phyloP scores from a whole-genome alignment of 2,329 filamentous ascomycete species.

The Endothia cerciana region DNA sequence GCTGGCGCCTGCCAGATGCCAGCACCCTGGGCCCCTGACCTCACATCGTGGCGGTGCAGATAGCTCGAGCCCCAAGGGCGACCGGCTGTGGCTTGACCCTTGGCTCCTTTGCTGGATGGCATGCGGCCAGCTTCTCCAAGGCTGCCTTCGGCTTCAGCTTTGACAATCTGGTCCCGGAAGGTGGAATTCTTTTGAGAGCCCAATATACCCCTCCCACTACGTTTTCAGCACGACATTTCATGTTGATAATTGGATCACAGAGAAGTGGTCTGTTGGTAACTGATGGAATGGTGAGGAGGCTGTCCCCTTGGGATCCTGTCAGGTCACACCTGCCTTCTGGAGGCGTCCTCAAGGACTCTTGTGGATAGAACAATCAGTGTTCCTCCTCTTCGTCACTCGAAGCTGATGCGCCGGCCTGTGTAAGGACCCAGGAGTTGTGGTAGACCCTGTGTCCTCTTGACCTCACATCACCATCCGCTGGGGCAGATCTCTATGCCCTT shows the following conservation, averaged over 20 bases:
- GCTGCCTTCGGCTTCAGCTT: too few species aligned
- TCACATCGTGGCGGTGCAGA: constrained; percentile 19
- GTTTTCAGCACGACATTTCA: not conserved
- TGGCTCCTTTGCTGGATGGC: too few species aligned
- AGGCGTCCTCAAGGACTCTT: not conserved
- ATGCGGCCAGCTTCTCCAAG: too few species aligned
- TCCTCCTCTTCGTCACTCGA: not conserved
- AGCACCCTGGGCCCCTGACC: constrained; percentile 19
- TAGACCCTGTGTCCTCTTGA: not conserved
- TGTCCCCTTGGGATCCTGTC: not conserved
- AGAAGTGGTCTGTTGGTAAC: not conserved
- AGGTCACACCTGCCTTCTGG: not conserved
- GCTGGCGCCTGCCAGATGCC: constrained; percentile 16
- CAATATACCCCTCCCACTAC: not conserved
- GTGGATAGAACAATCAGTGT: not conserved
- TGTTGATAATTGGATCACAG: not conserved
- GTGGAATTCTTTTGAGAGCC: not conserved
- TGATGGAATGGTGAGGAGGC: not conserved
- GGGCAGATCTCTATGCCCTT: constrained; percentile 5
- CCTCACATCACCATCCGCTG: not conserved
- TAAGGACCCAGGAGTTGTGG: not conserved
- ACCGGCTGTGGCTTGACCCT: not conserved
- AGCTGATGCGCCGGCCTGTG: not conserved
- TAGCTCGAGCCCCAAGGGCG: not conserved
- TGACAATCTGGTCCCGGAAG: not conserved